Conservation (phyloP, 140 eudicot genomes). For the Oenanthe javanica region DNA sequence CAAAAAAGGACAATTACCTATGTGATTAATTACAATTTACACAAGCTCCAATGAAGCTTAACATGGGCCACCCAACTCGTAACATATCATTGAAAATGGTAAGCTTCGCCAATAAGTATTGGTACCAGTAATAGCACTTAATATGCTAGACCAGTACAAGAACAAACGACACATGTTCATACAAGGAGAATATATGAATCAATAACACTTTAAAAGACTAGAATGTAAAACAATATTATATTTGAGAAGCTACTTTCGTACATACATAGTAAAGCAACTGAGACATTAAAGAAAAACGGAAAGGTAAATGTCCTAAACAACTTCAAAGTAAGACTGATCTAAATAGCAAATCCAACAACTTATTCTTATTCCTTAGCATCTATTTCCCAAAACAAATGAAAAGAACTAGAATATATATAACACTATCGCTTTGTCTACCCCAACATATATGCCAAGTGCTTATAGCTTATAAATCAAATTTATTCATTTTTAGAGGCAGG, state of each 20-base stretch:
- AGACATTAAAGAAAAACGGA: not conserved
- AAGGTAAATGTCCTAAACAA: not conserved
- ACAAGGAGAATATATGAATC: not conserved
- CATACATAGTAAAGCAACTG: not conserved
- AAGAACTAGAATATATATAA: not conserved
- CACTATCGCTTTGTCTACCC: not conserved
- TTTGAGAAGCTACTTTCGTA: not conserved
- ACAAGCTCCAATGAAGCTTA: not conserved
- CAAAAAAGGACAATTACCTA: not conserved
- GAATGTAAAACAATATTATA: not conserved
- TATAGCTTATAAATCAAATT: not conserved
- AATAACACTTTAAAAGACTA: not conserved
- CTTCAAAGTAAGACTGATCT: not conserved
- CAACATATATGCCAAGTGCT: not conserved
- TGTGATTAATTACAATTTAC: not conserved
- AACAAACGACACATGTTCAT: not conserved
- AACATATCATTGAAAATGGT: not conserved
- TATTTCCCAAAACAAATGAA: not conserved
- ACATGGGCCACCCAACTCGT: not conserved
- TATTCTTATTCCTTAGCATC: not conserved
- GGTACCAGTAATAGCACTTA: not conserved
- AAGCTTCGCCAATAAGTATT: not conserved
- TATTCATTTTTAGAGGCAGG: not conserved
- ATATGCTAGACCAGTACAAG: not conserved
- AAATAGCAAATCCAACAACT: not conserved